Evolutionary conservation across 2,329 filamentous ascomycete species (phyloP).

Genomic region (Aureobasidium lini): DNA sequence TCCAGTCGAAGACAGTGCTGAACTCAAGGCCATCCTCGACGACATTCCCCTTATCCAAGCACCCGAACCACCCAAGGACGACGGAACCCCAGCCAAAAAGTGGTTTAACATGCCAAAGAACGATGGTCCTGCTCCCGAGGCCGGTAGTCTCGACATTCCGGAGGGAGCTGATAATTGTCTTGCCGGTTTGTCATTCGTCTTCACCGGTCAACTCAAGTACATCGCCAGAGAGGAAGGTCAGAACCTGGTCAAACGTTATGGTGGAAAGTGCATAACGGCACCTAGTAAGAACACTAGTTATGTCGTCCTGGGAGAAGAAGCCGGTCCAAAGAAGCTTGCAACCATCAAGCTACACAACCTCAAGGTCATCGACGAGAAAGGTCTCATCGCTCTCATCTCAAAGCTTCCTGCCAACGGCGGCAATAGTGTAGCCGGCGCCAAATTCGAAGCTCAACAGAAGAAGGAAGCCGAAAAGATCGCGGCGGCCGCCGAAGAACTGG

Average conservation of each 20-base stretch:
- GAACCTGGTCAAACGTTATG: constrained; percentile 82
- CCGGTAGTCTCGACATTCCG: constrained; percentile 64
- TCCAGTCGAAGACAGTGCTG: constrained; percentile 58
- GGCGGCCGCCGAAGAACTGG: constrained; percentile 76
- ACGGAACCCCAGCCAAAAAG: constrained; percentile 61
- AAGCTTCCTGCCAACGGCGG: constrained; percentile 79
- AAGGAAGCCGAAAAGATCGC: constrained; percentile 77
- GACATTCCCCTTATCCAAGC: constrained; percentile 76
- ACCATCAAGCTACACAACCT: constrained; percentile 74
- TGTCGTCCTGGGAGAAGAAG: constrained; percentile 83
- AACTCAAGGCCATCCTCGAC: constrained; percentile 77
- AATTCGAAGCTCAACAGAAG: constrained; percentile 74
- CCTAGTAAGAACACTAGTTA: constrained; percentile 93
- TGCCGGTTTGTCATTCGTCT: constrained; percentile 84
- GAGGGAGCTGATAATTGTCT: constrained; percentile 83
- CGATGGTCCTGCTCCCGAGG: constrained; percentile 51
- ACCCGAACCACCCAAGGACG: constrained; percentile 66
- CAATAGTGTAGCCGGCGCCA: constrained; percentile 77
- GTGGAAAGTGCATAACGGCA: constrained; percentile 76
- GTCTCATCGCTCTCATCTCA: constrained; percentile 78
- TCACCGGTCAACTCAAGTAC: constrained; percentile 77
- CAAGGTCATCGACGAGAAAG: constrained; percentile 91
- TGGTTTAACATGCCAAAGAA: constrained; percentile 60
- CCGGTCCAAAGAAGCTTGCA: constrained; percentile 83
- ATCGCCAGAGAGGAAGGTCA: constrained; percentile 80